A percentile compares a stretch with the other conserved stretches of the same genome.
Conservation (phyloP, 441 rosid genomes). For the Aquilaria agallochum region DNA sequence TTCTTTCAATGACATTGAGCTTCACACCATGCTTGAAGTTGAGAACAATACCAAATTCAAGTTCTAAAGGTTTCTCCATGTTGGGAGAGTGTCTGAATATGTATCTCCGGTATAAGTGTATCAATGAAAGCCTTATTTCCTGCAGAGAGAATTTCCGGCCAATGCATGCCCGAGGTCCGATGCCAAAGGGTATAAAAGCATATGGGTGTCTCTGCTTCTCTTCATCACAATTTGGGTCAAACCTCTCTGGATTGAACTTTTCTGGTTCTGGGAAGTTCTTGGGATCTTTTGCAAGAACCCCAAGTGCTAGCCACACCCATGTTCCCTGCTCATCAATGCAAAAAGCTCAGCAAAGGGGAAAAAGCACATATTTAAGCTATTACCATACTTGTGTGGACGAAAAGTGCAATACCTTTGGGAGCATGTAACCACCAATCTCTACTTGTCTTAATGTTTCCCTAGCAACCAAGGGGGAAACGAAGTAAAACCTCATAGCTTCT, state of each 20-base stretch:
- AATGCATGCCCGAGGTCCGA: slow-evolving; percentile 91
- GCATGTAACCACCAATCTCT: slow-evolving; percentile 76
- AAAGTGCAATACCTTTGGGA: slow-evolving; percentile 61
- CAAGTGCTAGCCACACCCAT: slow-evolving; percentile 95
- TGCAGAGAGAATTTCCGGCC: slow-evolving; percentile 82
- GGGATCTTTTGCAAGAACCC: slow-evolving; percentile 89
- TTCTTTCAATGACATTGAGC: slow-evolving; percentile 42
- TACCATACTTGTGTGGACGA: background rate
- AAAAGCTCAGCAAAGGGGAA: background rate
- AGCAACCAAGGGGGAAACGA: slow-evolving; percentile 82
- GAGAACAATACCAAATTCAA: slow-evolving; percentile 76
- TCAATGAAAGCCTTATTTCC: slow-evolving; percentile 68
- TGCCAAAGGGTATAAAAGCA: slow-evolving; percentile 86
- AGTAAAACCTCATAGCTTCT: slow-evolving; percentile 79
- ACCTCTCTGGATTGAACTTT: slow-evolving; percentile 81
- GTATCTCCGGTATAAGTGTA: slow-evolving; percentile 61
- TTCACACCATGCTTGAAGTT: slow-evolving; percentile 86
- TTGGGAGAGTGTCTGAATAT: slow-evolving; percentile 65
- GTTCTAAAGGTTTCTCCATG: slow-evolving; percentile 82
- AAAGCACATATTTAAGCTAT: background rate
- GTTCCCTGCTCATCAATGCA: slow-evolving; percentile 55
- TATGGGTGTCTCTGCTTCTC: slow-evolving; percentile 78
- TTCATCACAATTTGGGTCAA: slow-evolving; percentile 76
- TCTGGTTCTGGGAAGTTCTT: slow-evolving; percentile 85
- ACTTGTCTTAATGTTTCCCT: slow-evolving; percentile 82